These are phyloP conservation scores for Mesembryanthemum crystallinum DNA, from an alignment of 148 eudicot species.

Conservation along the genomic window DNA sequence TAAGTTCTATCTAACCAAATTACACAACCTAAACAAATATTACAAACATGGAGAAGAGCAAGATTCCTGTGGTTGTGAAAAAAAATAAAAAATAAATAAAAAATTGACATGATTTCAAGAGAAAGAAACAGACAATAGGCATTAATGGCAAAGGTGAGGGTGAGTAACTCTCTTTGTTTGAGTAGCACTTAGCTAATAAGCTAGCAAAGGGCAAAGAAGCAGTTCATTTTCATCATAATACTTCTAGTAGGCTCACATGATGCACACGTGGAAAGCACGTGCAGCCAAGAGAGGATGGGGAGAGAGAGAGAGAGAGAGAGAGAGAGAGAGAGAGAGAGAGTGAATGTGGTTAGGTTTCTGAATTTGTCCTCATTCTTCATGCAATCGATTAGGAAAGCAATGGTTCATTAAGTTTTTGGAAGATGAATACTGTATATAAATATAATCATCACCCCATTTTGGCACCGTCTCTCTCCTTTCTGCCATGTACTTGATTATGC, in stretches of 20 bases:
- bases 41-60: background rate
- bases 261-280: constrained; percentile 16
- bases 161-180: background rate
- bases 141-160: constrained; percentile 15
- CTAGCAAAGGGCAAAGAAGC: background rate
- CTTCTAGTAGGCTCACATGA: constrained; percentile 10
- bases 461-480: background rate
- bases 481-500: background rate
- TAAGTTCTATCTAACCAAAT: too few relatives aligned
- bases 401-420: constrained; percentile 22
- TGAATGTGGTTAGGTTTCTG: constrained; percentile 12
- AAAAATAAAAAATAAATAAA: too few relatives aligned
- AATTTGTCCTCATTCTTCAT: constrained; percentile 29
- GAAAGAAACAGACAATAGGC: constrained; percentile 14
- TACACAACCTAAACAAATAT: too few relatives aligned
- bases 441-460: background rate
- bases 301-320: background rate
- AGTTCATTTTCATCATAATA: constrained; percentile 18
- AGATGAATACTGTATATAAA: too few relatives aligned
- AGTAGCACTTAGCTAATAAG: background rate
- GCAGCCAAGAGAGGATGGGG: background rate
- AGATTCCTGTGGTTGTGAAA: background rate
- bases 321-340: background rate
- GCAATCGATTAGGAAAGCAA: constrained; percentile 33
- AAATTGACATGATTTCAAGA: background rate